These are phyloP conservation scores for Colletotrichum gloeosporioides DNA, from an alignment of 2,329 filamentous ascomycete genomes.

Conservation along the genomic window DNA sequence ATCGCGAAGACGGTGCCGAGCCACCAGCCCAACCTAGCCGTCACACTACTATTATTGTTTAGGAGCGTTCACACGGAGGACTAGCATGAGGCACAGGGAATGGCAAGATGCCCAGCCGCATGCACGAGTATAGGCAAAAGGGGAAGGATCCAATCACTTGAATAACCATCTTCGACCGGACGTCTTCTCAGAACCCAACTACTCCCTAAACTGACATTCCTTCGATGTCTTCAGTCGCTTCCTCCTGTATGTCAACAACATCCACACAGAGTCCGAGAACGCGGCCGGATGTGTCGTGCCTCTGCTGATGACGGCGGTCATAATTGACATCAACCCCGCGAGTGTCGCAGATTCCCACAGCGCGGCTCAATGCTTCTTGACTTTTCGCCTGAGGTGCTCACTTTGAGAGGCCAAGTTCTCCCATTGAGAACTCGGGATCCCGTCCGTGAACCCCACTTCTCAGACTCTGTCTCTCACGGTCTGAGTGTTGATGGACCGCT, in stretches of 20 bases:
- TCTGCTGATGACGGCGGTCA: not conserved
- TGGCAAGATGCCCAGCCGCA: not conserved
- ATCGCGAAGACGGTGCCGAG: not conserved
- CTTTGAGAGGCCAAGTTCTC: not conserved
- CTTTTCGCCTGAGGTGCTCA: not conserved
- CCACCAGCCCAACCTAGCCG: not conserved
- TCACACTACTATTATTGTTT: not conserved
- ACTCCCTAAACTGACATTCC: not conserved
- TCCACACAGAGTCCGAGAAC: not conserved
- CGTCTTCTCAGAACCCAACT: not conserved
- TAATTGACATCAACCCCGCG: not conserved
- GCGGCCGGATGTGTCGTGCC: not conserved
- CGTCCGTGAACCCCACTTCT: not conserved
- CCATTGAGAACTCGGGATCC: not conserved
- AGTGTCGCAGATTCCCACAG: not conserved
- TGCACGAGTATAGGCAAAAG: not conserved
- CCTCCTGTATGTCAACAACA: not conserved
- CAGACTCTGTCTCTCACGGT: not conserved
- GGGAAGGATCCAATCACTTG: not conserved
- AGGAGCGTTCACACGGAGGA: not conserved
- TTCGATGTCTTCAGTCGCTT: not conserved
- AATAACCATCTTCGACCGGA: not conserved
- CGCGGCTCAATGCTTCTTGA: not conserved
- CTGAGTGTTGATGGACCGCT: not conserved
- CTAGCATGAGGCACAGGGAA: not conserved